Conservation (phyloP, 176 grass and related monocot species). For the Secale cereale region DNA sequence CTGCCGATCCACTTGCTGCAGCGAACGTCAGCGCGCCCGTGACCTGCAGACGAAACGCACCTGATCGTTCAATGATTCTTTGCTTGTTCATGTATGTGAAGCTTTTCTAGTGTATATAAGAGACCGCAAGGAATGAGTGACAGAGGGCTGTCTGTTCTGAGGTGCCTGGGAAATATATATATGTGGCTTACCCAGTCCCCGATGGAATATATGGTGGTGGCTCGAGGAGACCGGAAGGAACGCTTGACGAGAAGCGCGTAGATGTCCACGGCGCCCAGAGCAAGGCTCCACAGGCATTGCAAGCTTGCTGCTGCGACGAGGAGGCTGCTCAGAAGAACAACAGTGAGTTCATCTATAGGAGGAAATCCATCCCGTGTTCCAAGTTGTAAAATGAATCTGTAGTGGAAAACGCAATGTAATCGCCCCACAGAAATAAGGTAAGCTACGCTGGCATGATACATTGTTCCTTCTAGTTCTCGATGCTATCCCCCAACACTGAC, state of each 20-base stretch:
- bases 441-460: no score
- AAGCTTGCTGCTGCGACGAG: conserved; percentile 69
- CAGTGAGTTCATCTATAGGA: background rate
- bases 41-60: conserved; percentile 37
- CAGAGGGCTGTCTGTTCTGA: background rate
- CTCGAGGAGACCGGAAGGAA: conserved; percentile 42
- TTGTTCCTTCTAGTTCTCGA: background rate
- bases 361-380: background rate
- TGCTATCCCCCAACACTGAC: background rate
- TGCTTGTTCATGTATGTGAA: background rate
- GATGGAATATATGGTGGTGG: conserved; percentile 60
- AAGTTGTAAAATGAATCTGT: background rate
- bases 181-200: conserved; percentile 70
- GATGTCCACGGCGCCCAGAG: conserved; percentile 57
- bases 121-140: background rate
- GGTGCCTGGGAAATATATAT: background rate
- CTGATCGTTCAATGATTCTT: background rate
- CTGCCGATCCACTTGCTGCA: conserved; percentile 76
- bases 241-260: conserved; percentile 85
- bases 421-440: background rate
- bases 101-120: background rate
- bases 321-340: conserved; percentile 46
- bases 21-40: conserved; percentile 70
- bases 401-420: background rate
- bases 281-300: conserved; percentile 84